Evolutionary conservation across 352 stramenopile species (phyloP), one percentile per base, ranked within the genome.

Genomic region (Pythium dissotocum): DNA sequence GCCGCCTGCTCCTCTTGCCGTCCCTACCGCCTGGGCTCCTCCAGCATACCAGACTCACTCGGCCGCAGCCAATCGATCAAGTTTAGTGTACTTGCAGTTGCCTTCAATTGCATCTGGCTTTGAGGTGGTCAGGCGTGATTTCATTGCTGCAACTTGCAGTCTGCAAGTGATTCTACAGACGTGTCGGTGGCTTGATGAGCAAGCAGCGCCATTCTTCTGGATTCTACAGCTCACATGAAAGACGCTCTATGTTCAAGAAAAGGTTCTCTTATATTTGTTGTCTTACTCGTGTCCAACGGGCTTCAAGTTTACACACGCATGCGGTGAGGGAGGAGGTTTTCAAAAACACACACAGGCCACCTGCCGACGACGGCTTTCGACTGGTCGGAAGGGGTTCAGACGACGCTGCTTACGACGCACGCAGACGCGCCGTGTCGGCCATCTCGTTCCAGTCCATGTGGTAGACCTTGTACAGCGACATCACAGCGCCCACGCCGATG

Each of bases 391-490:
- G 21, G 21, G 21, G 21, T 24, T 24, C 21, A 24, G 21, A 24
- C 21, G 9, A 46, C 13, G 53, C 38, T n/a, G 5, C 42, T 52
- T 59, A 87, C 58, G 69, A 77, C 58, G 80, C 83, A 59, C 73
- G 79, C 16, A 87, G 58, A 26, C 77, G 77, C 8, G 82, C 84
- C 1, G 76, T 75, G 30, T 89, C 82, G 24, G 84, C 71, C 77
- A 87, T 89, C 26, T 74, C 70, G 24, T 78, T 69, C 84, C 84
- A 92, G 60, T 89, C 56, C 0, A 75, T 89, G 52, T 76, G 58
- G 48, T 65, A 85, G 55, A 92, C 82, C 72, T 87, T 88, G 77
- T 78, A 46, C 63, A 89, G 70, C 6, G 80, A 92, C 35, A 90
- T 65, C 40, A 79, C 51, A 61, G 73, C 80, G 54, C 78, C 86